These are phyloP conservation scores for Coemansia sp. DNA, from an alignment of 192 early-diverging fungal species.

Conservation along the genomic window DNA sequence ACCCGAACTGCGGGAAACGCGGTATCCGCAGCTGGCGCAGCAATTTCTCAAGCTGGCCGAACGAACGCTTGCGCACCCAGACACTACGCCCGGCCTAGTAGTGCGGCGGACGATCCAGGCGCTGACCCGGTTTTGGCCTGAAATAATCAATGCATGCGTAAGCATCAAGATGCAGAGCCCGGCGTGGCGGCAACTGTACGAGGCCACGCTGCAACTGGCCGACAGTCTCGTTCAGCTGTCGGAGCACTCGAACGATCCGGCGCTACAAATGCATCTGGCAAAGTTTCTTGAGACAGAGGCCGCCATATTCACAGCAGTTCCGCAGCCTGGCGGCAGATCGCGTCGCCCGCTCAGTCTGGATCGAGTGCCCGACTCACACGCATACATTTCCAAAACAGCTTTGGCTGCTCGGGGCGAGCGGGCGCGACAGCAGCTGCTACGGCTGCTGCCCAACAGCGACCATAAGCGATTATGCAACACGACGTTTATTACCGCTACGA, in stretches of 20 bases:
- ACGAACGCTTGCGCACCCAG: constrained; percentile 20
- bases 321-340: constrained; percentile 2
- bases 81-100: constrained; percentile 33
- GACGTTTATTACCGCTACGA: constrained; percentile 44
- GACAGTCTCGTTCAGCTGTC: constrained; percentile 16
- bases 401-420: constrained; percentile 27
- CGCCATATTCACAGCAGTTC: constrained; percentile 21
- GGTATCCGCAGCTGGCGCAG: constrained; percentile 28
- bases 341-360: constrained; percentile 8
- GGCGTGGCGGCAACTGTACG: constrained; percentile 23
- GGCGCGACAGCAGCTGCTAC: constrained; percentile 35
- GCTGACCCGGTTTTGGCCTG: constrained; percentile 45
- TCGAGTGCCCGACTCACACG: constrained; percentile 23
- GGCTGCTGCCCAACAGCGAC: constrained; percentile 47
- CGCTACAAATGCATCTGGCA: constrained; percentile 39
- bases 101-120: constrained; percentile 44
- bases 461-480: constrained; percentile 41
- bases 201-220: constrained; percentile 24
- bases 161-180: not conserved
- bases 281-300: constrained; percentile 47
- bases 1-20: constrained; percentile 15
- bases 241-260: constrained; percentile 36
- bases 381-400: constrained; percentile 23
- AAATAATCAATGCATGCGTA: constrained; percentile 20
- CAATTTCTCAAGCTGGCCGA: constrained; percentile 34